Evolutionary conservation across 306 rosid species (phyloP), one percentile per base, ranked within the genome.

Genomic region (Casuarina equisetifolia): DNA sequence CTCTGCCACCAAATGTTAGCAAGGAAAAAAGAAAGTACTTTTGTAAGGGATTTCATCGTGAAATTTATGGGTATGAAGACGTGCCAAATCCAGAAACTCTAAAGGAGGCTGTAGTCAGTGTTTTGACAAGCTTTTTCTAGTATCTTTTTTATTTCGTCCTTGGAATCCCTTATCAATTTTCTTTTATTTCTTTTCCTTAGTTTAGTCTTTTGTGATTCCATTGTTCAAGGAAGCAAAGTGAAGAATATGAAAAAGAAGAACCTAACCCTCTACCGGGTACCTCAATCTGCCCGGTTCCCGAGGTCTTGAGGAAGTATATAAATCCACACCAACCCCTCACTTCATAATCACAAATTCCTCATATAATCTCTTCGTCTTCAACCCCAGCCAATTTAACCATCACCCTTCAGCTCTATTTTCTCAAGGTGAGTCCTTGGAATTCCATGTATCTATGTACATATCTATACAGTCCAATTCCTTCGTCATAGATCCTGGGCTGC

Each of bases 271-370:
- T 76, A 50, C 46, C 69, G 72, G 70, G 74, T 32, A 45, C 79
- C 35, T 58, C 51, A 57, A 78, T 82, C 54, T 79, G 66, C 86
- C 59, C 95, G 74, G 35, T 78, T 80, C 57, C 84, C 97, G 91
- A 93, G 86, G 88, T 73, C 85, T 69, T 42, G 58, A 75, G 82
- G 82, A 82, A 85, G 90, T 94, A 94, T 91, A 94, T 84, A 93
- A 90, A 69, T 48, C 85, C 81, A 74, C 66, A 84, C 73, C 86
- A 76, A 38, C 40, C 81, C 78, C 70, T 68, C 40, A 4, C 79
- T 69, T 83, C 77, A 48, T 49, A 74, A 70, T 69, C 92, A 84
- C 73, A 78, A 74, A 35, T 67, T 40, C 70, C 54, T 64, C 58
- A 32, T 49, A 73, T 69, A 75, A n/a, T 3, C 43, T 45, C 81